Base-by-base conservation (phyloP, 148 eudicot species). In the Dysphania ambrosioides region DNA sequence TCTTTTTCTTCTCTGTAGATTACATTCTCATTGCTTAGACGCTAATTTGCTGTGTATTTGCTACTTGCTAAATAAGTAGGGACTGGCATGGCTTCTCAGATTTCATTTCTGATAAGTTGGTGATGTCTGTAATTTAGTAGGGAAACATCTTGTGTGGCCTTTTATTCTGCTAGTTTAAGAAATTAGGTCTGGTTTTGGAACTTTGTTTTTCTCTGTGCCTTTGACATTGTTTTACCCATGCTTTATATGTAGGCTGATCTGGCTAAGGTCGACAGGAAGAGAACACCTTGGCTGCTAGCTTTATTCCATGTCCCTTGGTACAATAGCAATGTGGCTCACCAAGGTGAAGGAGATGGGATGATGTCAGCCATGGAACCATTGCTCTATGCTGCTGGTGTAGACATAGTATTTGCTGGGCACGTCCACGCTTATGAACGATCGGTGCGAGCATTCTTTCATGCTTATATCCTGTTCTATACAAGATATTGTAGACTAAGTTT, bases 371-470 rank as follows among this genome's bases (percentile, higher is more conserved):
- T 94, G 87, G 98, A 94, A 79, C 96, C 93, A 34, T 80, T 92
- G 87, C 88, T 94, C 69, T 80, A 92, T 82, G 91, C 90, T 80
- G 98, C 98, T 80, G 93, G 97, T 77, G 96, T 81, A 13, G 98
- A 94, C 84, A 70, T 94, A 16, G 89, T 90, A 69, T 67, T 93
- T 64, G 86, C 97, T 59, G 98, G 98, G 74, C 98, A 94, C 66
- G 98, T 94, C 51, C 98, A 92, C 78, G 98, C 98, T 79, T 94
- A 94, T 78, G 98, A 94, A 68, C 97, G 98, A 75, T 70, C 96
- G 74, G 98, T 94, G 88, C 74, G 90, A 49, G 62, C 10, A n/a
- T 13, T 75, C 26, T 2, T 66, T 0, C 18, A 31, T 65, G 21
- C 23, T 30, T 61, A 5, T 63, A 41, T 40, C 40, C 38, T 8